phyloP scores from a whole-genome alignment of 148 eudicot species.

The Cornus kousa region DNA sequence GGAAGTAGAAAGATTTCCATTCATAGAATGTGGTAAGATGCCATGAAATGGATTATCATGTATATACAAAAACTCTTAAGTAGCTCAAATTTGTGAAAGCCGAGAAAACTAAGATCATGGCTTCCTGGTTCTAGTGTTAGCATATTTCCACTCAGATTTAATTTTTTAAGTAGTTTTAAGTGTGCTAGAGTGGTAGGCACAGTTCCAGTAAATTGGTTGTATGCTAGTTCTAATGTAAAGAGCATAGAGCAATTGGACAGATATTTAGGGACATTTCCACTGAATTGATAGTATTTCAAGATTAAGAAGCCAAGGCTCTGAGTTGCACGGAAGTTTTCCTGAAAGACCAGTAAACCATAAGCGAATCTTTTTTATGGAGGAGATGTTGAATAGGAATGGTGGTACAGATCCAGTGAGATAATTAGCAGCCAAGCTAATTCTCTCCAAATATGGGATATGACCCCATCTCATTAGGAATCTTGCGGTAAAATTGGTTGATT shows the following conservation, averaged over 20 bases:
- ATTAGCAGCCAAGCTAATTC: neutral
- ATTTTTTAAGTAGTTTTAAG: neutral
- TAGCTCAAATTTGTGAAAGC: neutral
- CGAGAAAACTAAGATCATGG: neutral
- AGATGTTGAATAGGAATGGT: constrained; percentile 15
- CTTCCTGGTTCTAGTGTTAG: neutral
- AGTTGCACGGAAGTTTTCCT: constrained; percentile 14
- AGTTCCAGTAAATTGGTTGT: constrained; percentile 9
- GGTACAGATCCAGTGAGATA: constrained; percentile 17
- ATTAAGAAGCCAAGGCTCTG: constrained; percentile 16
- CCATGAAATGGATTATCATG: constrained; percentile 4
- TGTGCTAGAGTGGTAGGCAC: constrained; percentile 9
- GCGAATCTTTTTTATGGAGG: constrained; percentile 9
- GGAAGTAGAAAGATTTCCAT: neutral
- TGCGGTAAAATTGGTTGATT: constrained; percentile 4
- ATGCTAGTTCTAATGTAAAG: neutral
- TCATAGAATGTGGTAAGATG: constrained; percentile 3
- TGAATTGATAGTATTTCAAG: constrained; percentile 14
- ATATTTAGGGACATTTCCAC: constrained; percentile 17
- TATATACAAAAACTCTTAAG: neutral
- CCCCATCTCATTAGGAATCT: constrained; percentile 10
- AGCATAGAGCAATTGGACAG: constrained; percentile 17
- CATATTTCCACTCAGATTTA: neutral
- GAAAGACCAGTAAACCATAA: constrained; percentile 7
- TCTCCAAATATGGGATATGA: neutral